phyloP scores from a whole-genome alignment of 495 filamentous ascomycete species.

The Xylaria curta region DNA sequence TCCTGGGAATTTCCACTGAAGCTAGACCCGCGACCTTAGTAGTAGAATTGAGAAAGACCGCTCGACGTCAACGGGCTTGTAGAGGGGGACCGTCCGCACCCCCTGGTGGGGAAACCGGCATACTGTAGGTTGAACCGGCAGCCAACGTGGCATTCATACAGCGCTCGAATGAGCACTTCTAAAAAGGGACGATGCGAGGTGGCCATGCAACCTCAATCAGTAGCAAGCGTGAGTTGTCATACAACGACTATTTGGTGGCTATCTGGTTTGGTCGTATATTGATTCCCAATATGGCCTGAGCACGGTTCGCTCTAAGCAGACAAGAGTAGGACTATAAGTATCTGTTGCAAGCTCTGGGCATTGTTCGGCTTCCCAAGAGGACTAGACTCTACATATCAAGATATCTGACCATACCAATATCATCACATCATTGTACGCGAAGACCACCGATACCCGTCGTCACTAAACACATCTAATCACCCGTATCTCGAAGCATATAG shows the following conservation, averaged over 20 bases:
- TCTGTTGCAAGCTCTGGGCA: slow-evolving; percentile 13
- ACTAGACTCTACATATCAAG: slow-evolving; percentile 15
- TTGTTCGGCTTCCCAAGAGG: slow-evolving; percentile 9
- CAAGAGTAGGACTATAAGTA: slow-evolving; percentile 24
- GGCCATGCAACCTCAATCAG: slow-evolving; percentile 48
- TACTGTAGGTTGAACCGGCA: slow-evolving; percentile 38
- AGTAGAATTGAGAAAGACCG: slow-evolving; percentile 36
- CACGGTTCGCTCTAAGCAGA: slow-evolving; percentile 3
- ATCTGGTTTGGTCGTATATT: slow-evolving; percentile 37
- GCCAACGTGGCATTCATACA: slow-evolving; percentile 46
- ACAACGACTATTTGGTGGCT: slow-evolving; percentile 34
- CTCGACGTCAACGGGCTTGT: slow-evolving; percentile 36
- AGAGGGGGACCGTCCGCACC: slow-evolving; percentile 40
- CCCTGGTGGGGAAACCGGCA: slow-evolving; percentile 44
- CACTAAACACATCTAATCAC: neutral
- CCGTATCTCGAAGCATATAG: neutral
- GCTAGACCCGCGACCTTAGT: slow-evolving; percentile 25
- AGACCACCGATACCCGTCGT: neutral
- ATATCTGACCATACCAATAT: neutral
- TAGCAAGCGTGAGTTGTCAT: slow-evolving; percentile 43
- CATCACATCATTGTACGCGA: slow-evolving; percentile 1
- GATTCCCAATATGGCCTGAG: slow-evolving; percentile 40
- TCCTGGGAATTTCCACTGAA: slow-evolving; percentile 29
- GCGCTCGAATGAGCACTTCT: slow-evolving; percentile 41
- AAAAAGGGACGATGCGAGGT: slow-evolving; percentile 41